Percentiles rank a stretch among this genome's conserved stretches.
Conservation (phyloP, 208 protist genomes). For the Leptomonas pyrrhocoris region DNA sequence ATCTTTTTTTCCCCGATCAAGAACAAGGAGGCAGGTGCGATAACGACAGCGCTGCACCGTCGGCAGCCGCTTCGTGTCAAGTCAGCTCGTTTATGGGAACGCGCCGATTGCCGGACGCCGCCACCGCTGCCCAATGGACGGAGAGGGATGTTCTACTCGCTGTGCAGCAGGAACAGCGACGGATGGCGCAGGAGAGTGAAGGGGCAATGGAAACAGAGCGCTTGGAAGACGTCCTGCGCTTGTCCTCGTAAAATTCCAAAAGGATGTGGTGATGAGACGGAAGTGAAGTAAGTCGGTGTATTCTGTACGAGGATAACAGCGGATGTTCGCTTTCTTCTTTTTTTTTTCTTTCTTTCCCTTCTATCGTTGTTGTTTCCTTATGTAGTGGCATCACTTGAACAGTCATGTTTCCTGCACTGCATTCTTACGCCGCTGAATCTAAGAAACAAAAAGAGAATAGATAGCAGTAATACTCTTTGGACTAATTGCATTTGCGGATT, state of each 20-base stretch:
- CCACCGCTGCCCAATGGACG: slow-evolving; percentile 26
- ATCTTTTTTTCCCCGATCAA: slow-evolving; percentile 25
- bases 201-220: slow-evolving; percentile 19
- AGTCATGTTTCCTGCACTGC: not conserved
- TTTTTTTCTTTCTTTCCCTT: not conserved
- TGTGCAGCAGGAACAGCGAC: slow-evolving; percentile 29
- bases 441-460: not conserved
- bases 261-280: not conserved
- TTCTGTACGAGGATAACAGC: not conserved
- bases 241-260: slow-evolving; percentile 8
- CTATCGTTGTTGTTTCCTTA: too few species aligned
- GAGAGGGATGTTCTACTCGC: slow-evolving; percentile 24
- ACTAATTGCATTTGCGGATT: too few species aligned
- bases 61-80: not conserved
- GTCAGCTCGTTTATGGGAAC: slow-evolving; percentile 23
- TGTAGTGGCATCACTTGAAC: too few species aligned
- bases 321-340: not conserved
- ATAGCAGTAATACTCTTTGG: too few species aligned
- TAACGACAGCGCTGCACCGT: not conserved
- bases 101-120: slow-evolving; percentile 23
- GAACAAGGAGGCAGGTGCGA: not conserved
- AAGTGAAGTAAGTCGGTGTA: not conserved
- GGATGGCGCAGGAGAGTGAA: slow-evolving; percentile 27
- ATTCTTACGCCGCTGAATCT: not conserved
- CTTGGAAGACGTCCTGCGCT: slow-evolving; percentile 30